Evolutionary conservation across 108 stramenopile species (phyloP), one percentile per base, ranked within the genome.

Genomic region (Cylindrotheca closterium): DNA sequence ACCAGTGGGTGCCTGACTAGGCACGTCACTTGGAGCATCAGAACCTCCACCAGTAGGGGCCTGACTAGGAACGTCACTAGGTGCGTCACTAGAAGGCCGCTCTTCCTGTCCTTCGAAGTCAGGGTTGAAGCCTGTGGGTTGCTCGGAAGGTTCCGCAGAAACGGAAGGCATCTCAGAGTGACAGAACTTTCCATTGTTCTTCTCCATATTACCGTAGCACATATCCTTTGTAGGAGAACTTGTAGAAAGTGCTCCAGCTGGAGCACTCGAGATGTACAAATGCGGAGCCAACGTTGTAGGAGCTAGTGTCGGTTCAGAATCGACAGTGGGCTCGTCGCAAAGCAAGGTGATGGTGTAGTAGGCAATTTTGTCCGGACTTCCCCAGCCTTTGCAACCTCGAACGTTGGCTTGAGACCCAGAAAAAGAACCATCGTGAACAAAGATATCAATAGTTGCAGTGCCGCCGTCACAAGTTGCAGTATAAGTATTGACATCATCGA

Each of bases 91-190:
- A 8, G 3, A 10, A 42, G 18, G 24, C n/a, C 8, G 31, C 4
- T 3, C 37, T 1, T 18, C 10, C 7, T 19, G 2, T 3, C 51
- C 63, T 8, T 22, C 63, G 30, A 47, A 55, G 25, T 29, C 55
- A 52, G 7, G 15, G 10, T 10, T 15, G 37, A 42, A 42, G 10
- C 37, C 33, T 0, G 50, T 37, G 0, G 71, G 71, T 53, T 60
- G 53, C 19, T 25, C 63, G 3, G 71, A 72, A 10, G 71, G 71
- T 26, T 72, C 71, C 24, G 65, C 30, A 26, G 62, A 63, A 15
- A 64, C 71, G 21, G 71, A 65, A 46, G 71, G 71, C 71, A 72
- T 72, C 49, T 58, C 30, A 25, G 71, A 72, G 45, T 72, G 52
- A 59, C 71, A 72, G 57, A 60, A 72, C 46, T 60, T 63, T 19